Base-by-base conservation (phyloP, 2,329 filamentous ascomycete species). In the Fusarium nisikadoi region DNA sequence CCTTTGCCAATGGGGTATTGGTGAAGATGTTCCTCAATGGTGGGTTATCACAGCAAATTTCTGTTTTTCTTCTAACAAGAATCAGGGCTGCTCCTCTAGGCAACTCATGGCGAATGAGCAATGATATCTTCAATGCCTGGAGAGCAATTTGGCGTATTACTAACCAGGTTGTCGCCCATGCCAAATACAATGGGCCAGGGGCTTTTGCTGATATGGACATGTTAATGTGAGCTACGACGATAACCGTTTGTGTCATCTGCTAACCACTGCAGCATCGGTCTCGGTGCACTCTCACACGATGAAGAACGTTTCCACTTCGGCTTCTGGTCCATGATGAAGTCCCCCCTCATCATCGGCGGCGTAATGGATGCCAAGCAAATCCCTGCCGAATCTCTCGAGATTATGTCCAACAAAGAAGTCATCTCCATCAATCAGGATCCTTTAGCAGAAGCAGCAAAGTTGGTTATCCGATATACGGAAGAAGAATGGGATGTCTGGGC, bases 361-460 rank as follows among this genome's bases (percentile, higher is more conserved):
- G 83, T 81, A 0, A 76, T 86, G 52, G 81, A 83, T 31, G 76
- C 80, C 16, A 74, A 75, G 0, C 62, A 83, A 6, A 83, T 85
- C 0, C 80, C 81, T 2, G 62, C 76, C 0, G 76, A 78, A 2
- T 86, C 86, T 0, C 73, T 87, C 19, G 77, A 78, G 10, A 79
- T 86, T 20, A 75, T 87, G 50, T 80, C 80, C 3, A 89, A 90
- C 76, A 80, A 83, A 31, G 87, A 88, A 60, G 84, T 88, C 27
- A 86, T 91, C 29, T 84, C 84, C 0, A 86, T 88, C 74, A 90
- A 90, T 71, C 88, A 90, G 71, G 89, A 90, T 72, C 65, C 84
- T 0, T 77, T 90, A 0, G 87, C 83, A 0, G 79, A 84, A 58
- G 86, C 87, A 47, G 86, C 87, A 1, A 81, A 81, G n/a, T 79